These are phyloP conservation scores for Themeda triandra DNA, from an alignment of 176 grass and related monocot species.

Conservation along the genomic window DNA sequence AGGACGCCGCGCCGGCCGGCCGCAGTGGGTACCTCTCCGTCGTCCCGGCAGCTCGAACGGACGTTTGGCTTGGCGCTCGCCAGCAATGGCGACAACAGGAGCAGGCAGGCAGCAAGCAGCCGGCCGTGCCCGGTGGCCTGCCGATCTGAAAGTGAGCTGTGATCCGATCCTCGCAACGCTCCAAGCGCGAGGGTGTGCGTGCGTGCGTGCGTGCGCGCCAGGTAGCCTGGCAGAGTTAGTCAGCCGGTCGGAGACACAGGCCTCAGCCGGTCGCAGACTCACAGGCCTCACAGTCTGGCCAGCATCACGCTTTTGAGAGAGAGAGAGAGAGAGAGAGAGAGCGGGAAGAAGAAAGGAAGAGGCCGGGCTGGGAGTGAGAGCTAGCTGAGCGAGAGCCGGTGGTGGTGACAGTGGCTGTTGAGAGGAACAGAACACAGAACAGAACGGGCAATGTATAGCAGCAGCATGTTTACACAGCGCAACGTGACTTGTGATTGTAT, in stretches of 20 bases:
- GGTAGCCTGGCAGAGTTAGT: neutral
- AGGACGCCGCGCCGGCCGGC: no score
- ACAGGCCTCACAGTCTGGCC: neutral
- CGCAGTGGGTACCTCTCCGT: neutral
- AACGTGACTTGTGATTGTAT: conserved; percentile 15
- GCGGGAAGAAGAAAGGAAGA: no score
- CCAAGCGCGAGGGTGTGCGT: neutral
- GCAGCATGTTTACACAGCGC: neutral
- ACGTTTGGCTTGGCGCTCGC: no score
- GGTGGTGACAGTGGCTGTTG: neutral
- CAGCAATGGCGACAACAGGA: no score
- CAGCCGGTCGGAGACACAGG: no score
- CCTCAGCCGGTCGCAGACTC: neutral
- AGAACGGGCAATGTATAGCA: neutral
- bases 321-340: no score
- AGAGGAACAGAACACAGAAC: neutral
- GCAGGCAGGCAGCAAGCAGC: neutral
- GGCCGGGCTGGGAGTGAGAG: no score
- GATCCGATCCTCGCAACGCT: neutral
- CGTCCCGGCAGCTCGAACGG: neutral
- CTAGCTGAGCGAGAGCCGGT: neutral
- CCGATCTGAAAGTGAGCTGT: neutral
- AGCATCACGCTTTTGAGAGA: no score
- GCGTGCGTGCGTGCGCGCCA: neutral
- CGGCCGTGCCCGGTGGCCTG: no score